Percentiles rank a stretch among this genome's conserved stretches.
phyloP scores from a whole-genome alignment of 768 basidiomycete species.

The Agaricus bisporus region DNA sequence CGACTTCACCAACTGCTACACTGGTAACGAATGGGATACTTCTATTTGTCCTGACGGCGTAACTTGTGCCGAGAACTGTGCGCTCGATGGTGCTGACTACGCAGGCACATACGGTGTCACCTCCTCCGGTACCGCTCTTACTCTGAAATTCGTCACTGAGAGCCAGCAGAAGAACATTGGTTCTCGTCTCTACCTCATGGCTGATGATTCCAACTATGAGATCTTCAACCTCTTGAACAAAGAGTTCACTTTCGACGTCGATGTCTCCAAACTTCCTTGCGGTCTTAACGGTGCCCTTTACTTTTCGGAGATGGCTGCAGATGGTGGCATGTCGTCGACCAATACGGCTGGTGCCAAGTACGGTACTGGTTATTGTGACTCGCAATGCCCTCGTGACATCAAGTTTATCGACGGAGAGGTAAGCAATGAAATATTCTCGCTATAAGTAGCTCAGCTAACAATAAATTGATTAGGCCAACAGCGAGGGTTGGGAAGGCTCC shows the following conservation, averaged over 20 bases:
- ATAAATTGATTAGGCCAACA: slow-evolving; percentile 5
- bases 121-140: slow-evolving; percentile 9
- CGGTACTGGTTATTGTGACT: slow-evolving; percentile 12
- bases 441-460: not conserved
- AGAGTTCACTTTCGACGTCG: slow-evolving; percentile 13
- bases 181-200: slow-evolving; percentile 11
- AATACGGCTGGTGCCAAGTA: slow-evolving; percentile 13
- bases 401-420: slow-evolving; percentile 12
- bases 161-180: slow-evolving; percentile 9
- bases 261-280: slow-evolving; percentile 12
- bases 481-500: slow-evolving; percentile 4
- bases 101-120: slow-evolving; percentile 10
- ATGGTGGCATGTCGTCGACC: slow-evolving; percentile 6
- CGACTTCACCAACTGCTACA: slow-evolving; percentile 11
- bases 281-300: slow-evolving; percentile 12
- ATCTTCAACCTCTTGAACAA: slow-evolving; percentile 11
- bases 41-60: slow-evolving; percentile 3
- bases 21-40: slow-evolving; percentile 9
- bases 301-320: slow-evolving; percentile 12
- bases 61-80: slow-evolving; percentile 7
- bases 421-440: not conserved
- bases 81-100: slow-evolving; percentile 11
- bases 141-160: slow-evolving; percentile 11
- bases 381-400: slow-evolving; percentile 11
- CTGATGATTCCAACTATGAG: slow-evolving; percentile 8